Base-by-base conservation (phyloP, 495 filamentous ascomycete genomes). In the Chlorociboria aeruginascens region DNA sequence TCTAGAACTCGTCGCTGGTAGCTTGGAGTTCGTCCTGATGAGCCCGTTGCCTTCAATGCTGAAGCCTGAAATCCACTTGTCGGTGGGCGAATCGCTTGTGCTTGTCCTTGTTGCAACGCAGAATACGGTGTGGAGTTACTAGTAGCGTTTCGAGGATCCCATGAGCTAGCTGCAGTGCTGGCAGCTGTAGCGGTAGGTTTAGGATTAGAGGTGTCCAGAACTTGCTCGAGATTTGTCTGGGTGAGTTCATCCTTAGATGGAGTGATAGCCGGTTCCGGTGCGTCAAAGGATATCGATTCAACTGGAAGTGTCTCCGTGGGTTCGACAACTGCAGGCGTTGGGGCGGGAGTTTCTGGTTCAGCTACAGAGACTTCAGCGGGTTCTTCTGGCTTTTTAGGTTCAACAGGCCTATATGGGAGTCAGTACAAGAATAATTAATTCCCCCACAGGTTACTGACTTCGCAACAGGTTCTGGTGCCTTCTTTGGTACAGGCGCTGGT, bases 231-330 rank as follows among this genome's bases (percentile, higher is more conserved):
- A 57, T 98, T 97, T 33, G 78, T 78, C 64, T 89, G 82, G 1
- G 93, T 97, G 55, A 97, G 74, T 48, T 89, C 78, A 61, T 87
- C 85, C 61, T 85, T 82, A n/a, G 85, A 76, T 7, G 84, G 81
- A 28, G 74, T 68, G 9, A 86, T 62, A 20, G 70, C 63, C 9
- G 71, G 63, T 43, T 77, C 69, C 44, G 79, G 76, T 43, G 74
- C 71, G 54, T 69, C 70, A 31, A 69, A 61, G 54, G 46, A 20
- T 7, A 38, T 12, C 16, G 42, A 3, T 20, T 41, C 54, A 8
- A 52, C 20, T 7, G 55, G 42, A 28, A 39, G 32, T 31, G 48
- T 33, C 7, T 36, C 45, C 3, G 17, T 49, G 36, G 48, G 45
- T 37, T 52, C 49, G 16, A 45, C 32, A 35, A 43, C 41, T 14